phyloP scores from a whole-genome alignment of 2,329 filamentous ascomycete species.

The Exophiala viscosa region DNA sequence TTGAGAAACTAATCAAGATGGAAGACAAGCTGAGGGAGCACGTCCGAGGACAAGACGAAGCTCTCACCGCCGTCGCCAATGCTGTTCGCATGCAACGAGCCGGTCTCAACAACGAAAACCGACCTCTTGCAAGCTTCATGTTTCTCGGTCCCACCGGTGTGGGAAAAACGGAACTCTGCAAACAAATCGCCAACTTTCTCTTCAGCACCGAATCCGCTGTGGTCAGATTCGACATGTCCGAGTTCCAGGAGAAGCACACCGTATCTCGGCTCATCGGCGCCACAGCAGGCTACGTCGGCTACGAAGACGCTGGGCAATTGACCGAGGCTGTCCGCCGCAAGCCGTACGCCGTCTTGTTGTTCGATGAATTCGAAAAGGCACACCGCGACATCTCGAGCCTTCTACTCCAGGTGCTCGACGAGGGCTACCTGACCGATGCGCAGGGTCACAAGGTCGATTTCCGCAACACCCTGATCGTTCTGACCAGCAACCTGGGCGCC shows the following conservation, averaged over 20 bases:
- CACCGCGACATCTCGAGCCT: slow-evolving; percentile 91
- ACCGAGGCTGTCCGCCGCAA: slow-evolving; percentile 94
- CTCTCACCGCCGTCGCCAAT: slow-evolving; percentile 83
- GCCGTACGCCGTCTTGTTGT: slow-evolving; percentile 88
- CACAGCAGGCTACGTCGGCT: slow-evolving; percentile 91
- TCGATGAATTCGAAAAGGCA: slow-evolving; percentile 97
- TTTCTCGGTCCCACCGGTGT: slow-evolving; percentile 96
- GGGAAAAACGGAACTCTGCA: slow-evolving; percentile 95
- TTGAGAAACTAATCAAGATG: slow-evolving; percentile 94
- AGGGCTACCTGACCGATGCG: slow-evolving; percentile 90
- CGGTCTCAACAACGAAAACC: slow-evolving; percentile 84
- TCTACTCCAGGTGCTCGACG: slow-evolving; percentile 89
- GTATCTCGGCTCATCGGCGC: slow-evolving; percentile 88
- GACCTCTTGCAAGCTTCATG: slow-evolving; percentile 92
- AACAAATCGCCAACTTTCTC: slow-evolving; percentile 87
- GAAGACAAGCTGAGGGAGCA: slow-evolving; percentile 80
- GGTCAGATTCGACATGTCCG: slow-evolving; percentile 93
- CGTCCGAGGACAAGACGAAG: slow-evolving; percentile 90
- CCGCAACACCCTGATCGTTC: slow-evolving; percentile 90
- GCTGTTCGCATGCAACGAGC: slow-evolving; percentile 92
- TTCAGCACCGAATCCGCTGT: slow-evolving; percentile 91
- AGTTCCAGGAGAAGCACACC: slow-evolving; percentile 97
- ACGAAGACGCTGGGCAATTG: slow-evolving; percentile 92
- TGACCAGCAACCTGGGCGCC: slow-evolving; percentile 92
- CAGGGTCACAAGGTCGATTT: slow-evolving; percentile 98